Evolutionary conservation across 2,329 filamentous ascomycete species (phyloP).

Genomic region (Calonectria honghensis): DNA sequence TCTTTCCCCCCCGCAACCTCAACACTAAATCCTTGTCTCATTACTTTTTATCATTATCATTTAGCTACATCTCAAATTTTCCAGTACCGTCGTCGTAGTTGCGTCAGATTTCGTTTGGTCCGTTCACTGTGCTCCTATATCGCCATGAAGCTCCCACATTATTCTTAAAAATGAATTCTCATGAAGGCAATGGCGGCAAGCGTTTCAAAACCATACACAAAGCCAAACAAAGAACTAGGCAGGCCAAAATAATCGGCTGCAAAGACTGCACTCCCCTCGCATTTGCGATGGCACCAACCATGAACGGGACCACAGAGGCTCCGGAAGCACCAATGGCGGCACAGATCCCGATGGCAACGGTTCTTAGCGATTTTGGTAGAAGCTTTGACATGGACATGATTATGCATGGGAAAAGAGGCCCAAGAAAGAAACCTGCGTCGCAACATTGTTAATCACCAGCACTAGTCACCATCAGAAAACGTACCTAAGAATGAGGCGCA

Average conservation of each 20-base stretch:
- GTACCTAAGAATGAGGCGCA: conserved; percentile 10
- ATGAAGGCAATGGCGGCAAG: neutral
- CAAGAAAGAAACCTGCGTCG: neutral
- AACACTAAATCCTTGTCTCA: neutral
- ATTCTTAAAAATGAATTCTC: neutral
- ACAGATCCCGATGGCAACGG: neutral
- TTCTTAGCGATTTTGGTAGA: neutral
- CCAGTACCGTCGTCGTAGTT: neutral
- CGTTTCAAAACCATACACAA: neutral
- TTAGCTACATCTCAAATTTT: neutral
- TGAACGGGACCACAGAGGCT: conserved; percentile 8
- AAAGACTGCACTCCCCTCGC: conserved; percentile 5
- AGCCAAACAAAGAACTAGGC: neutral
- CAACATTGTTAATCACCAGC: neutral
- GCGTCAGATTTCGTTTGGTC: neutral
- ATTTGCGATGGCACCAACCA: conserved; percentile 14
- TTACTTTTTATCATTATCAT: neutral
- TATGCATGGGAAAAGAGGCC: conserved; percentile 1
- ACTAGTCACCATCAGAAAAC: neutral
- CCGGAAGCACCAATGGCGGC: neutral
- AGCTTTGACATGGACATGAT: conserved; percentile 16
- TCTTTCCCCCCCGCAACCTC: neutral
- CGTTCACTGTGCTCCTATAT: neutral
- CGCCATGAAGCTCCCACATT: no score
- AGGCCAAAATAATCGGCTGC: conserved; percentile 11